These are phyloP conservation scores for Calonectria crousiana DNA, from an alignment of 2,329 filamentous ascomycete genomes.

Conservation along the genomic window DNA sequence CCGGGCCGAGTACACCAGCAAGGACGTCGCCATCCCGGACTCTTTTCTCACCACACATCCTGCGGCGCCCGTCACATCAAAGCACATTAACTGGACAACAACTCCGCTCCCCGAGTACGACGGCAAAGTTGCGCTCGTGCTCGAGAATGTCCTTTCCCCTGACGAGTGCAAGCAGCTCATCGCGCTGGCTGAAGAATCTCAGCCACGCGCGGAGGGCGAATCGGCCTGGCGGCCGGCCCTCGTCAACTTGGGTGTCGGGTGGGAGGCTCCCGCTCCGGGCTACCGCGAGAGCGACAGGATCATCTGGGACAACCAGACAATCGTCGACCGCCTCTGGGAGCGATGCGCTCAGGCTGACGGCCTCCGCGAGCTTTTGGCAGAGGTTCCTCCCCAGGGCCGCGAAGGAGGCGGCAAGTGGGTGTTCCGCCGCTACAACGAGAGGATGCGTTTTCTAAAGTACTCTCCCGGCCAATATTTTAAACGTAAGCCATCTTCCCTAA, in stretches of 20 bases:
- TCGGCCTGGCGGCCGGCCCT: slow-evolving; percentile 75
- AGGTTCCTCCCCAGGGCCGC: slow-evolving; percentile 46
- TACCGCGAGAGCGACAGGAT: slow-evolving; percentile 81
- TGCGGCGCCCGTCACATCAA: slow-evolving; percentile 54
- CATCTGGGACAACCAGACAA: slow-evolving; percentile 75
- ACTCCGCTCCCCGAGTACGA: slow-evolving; percentile 65
- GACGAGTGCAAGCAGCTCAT: slow-evolving; percentile 71
- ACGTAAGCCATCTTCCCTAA: slow-evolving; percentile 52
- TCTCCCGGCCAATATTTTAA: slow-evolving; percentile 79
- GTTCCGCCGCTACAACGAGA: slow-evolving; percentile 73
- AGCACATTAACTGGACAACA: slow-evolving; percentile 64
- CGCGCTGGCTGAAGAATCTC: slow-evolving; percentile 64
- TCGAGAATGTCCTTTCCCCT: slow-evolving; percentile 68
- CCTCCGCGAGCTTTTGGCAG: slow-evolving; percentile 54
- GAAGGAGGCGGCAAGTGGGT: slow-evolving; percentile 50
- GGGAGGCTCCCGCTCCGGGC: slow-evolving; percentile 64
- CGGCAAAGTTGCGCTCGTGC: slow-evolving; percentile 65
- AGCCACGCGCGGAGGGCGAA: slow-evolving; percentile 45
- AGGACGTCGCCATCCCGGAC: slow-evolving; percentile 52
- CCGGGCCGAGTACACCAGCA: slow-evolving; percentile 45
- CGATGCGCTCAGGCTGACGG: slow-evolving; percentile 63
- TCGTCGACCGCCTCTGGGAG: slow-evolving; percentile 73
- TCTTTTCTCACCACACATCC: slow-evolving; percentile 59
- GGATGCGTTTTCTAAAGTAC: slow-evolving; percentile 83
- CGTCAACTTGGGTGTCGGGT: slow-evolving; percentile 73